Percentiles rank a stretch among this genome's conserved stretches.
Evolutionary conservation across 441 rosid genomes (phyloP).

Genomic region (Geranium incanum): DNA sequence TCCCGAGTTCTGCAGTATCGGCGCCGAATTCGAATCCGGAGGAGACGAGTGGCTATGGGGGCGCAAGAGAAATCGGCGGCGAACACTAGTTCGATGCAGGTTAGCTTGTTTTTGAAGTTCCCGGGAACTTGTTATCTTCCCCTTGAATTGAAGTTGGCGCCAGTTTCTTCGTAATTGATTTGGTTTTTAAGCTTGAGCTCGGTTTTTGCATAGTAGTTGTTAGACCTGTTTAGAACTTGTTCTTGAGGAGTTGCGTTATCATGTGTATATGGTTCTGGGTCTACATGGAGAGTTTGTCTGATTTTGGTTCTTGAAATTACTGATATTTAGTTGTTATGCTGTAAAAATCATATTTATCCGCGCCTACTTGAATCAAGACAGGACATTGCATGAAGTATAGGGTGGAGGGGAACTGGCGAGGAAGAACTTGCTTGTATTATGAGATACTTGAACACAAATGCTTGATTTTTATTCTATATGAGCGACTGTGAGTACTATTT

Average conservation of each 20-base stretch:
- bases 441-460: no score
- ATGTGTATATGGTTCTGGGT: background rate
- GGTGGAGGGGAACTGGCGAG: no score
- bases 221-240: background rate
- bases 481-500: no score
- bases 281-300: background rate
- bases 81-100: conserved; percentile 85
- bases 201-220: conserved; percentile 2
- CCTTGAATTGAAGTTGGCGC: conserved; percentile 19
- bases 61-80: conserved; percentile 72
- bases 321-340: background rate
- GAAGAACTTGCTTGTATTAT: no score
- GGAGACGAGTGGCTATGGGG: conserved; percentile 52
- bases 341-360: background rate
- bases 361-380: background rate
- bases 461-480: no score
- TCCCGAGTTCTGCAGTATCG: conserved; percentile 16
- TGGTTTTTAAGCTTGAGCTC: conserved; percentile 17
- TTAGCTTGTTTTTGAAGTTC: conserved; percentile 25
- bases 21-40: conserved; percentile 31
- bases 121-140: conserved; percentile 11
- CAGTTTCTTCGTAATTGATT: background rate
- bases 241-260: background rate
- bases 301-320: background rate
- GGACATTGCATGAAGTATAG: background rate